A percentile compares a stretch with the other conserved stretches of the same genome.
Conservation (phyloP, 2,329 filamentous ascomycete species). For the Zasmidium cellare region DNA sequence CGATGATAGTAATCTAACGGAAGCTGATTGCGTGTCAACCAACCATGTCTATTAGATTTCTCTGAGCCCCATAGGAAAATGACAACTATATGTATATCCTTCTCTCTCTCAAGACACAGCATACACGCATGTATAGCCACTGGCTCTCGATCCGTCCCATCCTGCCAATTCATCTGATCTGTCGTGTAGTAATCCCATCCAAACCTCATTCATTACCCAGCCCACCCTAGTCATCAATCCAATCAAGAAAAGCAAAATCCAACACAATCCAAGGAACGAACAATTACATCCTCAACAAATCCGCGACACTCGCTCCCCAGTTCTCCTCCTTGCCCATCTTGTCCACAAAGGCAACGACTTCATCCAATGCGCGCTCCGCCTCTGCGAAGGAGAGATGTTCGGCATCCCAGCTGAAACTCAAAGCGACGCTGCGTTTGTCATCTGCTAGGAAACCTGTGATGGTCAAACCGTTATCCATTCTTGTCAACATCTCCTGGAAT, state of each 20-base stretch:
- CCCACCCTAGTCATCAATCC: too few species aligned
- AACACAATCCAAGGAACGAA: too few species aligned
- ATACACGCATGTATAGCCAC: too few species aligned
- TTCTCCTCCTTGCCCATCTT: conserved; percentile 30
- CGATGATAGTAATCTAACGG: too few species aligned
- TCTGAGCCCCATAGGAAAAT: too few species aligned
- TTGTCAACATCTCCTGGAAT: conserved; percentile 33
- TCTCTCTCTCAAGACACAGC: too few species aligned
- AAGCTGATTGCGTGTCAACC: too few species aligned
- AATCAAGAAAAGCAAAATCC: too few species aligned
- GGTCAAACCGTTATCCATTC: conserved; percentile 36
- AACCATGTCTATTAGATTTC: too few species aligned
- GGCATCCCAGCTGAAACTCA: conserved; percentile 34
- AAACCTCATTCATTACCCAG: too few species aligned
- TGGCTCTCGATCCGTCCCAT: not conserved
- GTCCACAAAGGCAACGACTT: conserved; percentile 25
- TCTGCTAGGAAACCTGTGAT: conserved; percentile 34
- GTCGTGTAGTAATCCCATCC: too few species aligned
- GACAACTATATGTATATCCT: too few species aligned
- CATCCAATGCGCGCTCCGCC: conserved; percentile 28
- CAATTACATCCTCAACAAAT: conserved; percentile 27
- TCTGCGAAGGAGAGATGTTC: conserved; percentile 31
- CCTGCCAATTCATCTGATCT: not conserved
- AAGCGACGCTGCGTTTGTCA: conserved; percentile 31
- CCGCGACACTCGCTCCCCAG: conserved; percentile 26